Percentiles rank a stretch among this genome's conserved stretches.
Conservation (phyloP, 805 yeast genomes). For the Pichia manshurica region DNA sequence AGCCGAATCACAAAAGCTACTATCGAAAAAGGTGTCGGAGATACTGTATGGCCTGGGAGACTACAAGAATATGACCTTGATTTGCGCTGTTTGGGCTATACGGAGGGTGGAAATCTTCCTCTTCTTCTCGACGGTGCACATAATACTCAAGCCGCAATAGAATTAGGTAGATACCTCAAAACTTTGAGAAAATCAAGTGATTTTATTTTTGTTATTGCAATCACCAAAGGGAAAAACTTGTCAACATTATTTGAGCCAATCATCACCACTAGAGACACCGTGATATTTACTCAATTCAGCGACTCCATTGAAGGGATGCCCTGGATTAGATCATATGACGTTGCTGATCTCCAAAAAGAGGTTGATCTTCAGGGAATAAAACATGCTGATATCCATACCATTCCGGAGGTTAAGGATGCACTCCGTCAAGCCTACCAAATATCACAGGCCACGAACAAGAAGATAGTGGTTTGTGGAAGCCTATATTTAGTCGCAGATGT, state of each 20-base stretch:
- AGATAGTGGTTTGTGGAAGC: constrained; percentile 61
- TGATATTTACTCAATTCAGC: constrained; percentile 60
- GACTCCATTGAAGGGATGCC: constrained; percentile 81
- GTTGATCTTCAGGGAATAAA: constrained; percentile 23
- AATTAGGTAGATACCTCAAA: constrained; percentile 52
- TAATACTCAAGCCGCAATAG: constrained; percentile 78
- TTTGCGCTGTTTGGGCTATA: constrained; percentile 10
- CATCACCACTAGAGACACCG: constrained; percentile 40
- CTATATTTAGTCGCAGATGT: constrained; percentile 61
- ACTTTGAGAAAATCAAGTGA: constrained; percentile 12
- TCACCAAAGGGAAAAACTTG: constrained; percentile 68
- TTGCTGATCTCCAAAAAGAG: constrained; percentile 27
- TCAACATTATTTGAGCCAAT: constrained; percentile 49
- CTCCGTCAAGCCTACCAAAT: constrained; percentile 21
- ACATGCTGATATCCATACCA: background rate
- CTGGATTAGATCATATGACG: constrained; percentile 61
- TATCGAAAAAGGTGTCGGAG: constrained; percentile 46
- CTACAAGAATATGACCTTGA: constrained; percentile 47
- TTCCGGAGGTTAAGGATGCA: constrained; percentile 24
- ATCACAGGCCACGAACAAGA: constrained; percentile 9
- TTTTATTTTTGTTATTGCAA: constrained; percentile 60
- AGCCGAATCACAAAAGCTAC: constrained; percentile 17
- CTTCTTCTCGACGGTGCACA: constrained; percentile 88
- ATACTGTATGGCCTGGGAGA: constrained; percentile 82
- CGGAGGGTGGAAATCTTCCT: constrained; percentile 19